phyloP scores from a whole-genome alignment of 2,329 filamentous ascomycete species.

The Fusarium coffeatum region DNA sequence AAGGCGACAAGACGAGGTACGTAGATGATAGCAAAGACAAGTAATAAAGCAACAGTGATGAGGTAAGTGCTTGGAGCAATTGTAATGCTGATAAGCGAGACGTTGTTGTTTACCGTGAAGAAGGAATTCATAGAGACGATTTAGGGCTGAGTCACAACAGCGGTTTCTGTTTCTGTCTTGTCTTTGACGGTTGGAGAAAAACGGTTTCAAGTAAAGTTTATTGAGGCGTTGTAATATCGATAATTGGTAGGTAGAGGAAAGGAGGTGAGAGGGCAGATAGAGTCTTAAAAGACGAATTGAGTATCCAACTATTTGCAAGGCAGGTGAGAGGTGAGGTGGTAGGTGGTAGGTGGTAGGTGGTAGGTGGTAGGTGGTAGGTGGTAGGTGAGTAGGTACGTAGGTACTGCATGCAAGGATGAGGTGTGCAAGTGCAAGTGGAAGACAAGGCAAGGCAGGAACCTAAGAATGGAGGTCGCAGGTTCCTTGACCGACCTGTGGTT shows the following conservation, averaged over 20 bases:
- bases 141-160: constrained; percentile 21
- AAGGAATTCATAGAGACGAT: constrained; percentile 65
- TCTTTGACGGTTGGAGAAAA: neutral
- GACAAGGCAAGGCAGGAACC: neutral
- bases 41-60: constrained; percentile 60
- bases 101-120: constrained; percentile 70
- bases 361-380: neutral
- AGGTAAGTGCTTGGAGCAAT: constrained; percentile 70
- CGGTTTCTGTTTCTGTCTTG: constrained; percentile 11
- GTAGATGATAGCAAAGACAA: constrained; percentile 65
- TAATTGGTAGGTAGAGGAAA: constrained; percentile 3
- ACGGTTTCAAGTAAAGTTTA: constrained; percentile 11
- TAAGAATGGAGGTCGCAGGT: constrained; percentile 16
- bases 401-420: constrained; percentile 30
- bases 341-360: neutral
- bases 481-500: constrained; percentile 23
- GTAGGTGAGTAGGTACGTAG: neutral
- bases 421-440: constrained; percentile 6
- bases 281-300: constrained; percentile 18
- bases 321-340: neutral
- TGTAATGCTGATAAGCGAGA: constrained; percentile 69
- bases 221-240: constrained; percentile 8
- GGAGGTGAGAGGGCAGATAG: constrained; percentile 16
- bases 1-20: constrained; percentile 52
- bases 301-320: constrained; percentile 19